Evolutionary conservation across 2,329 filamentous ascomycete species (phyloP), one percentile per base, ranked within the genome.

Genomic region (Aspergillus ruber): DNA sequence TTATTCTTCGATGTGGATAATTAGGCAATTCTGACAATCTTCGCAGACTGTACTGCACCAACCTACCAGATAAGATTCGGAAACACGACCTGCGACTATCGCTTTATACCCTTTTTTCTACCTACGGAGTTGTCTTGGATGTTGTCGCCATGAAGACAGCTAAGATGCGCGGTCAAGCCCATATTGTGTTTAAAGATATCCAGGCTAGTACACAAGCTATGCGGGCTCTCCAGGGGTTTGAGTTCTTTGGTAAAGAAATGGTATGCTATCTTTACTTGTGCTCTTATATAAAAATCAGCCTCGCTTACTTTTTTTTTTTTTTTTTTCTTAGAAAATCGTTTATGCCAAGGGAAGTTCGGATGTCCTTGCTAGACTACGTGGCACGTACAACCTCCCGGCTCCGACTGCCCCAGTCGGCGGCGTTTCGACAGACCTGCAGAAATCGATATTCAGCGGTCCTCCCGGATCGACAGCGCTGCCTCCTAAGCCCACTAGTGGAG

Each of bases 101-200:
- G 4, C 79, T 98, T 25, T 98, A 98, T 73, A 87, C 90, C 68
- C 80, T 97, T 10, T 97, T 97, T 68, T 89, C 90, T 9, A 95
- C 90, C 12, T 95, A 95, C 65, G 93, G 93, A 36, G 83, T 89
- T 0, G 86, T 98, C 13, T 81, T 98, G 49, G 93, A 98, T 65
- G 82, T 98, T 17, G 86, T 96, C 43, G 88, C 88, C 25, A 76
- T 96, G 58, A 94, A 90, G 73, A 95, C 88, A 1, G 78, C 78
- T 67, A 89, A 89, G 72, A 96, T 97, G 90, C 85, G 93, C 43
- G 93, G 93, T 3, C 93, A 98, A 71, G 93, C 93, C 52, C 93
- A 97, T 63, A 76, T 98, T 51, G 86, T 93, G 12, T 97, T 90
- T 67, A 82, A 88, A 49, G 91, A 98, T 66, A 77, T 91, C 29